phyloP scores from a whole-genome alignment of 2,329 filamentous ascomycete species.

The Aureobasidium leucospermi region DNA sequence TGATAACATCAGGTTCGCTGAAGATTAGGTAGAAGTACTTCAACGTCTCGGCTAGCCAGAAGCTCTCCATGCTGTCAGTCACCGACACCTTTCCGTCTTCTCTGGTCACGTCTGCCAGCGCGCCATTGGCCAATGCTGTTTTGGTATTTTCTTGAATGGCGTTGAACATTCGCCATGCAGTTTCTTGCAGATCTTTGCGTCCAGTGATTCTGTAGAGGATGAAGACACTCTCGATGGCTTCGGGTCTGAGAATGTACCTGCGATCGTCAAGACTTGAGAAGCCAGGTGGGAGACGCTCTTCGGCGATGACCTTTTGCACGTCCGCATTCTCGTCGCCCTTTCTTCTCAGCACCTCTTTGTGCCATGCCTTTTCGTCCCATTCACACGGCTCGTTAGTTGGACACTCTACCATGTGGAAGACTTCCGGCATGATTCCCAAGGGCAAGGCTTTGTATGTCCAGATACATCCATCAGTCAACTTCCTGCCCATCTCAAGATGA shows the following conservation, averaged over 20 bases:
- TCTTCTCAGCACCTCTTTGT: conserved; percentile 28
- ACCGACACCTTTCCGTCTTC: conserved; percentile 30
- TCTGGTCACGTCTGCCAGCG: conserved; percentile 36
- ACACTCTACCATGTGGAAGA: conserved; percentile 48
- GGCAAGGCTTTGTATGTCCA: conserved; percentile 53
- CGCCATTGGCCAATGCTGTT: conserved; percentile 40
- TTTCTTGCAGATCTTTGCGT: conserved; percentile 38
- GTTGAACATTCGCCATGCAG: conserved; percentile 45
- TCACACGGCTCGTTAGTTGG: conserved; percentile 33
- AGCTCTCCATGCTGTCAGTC: conserved; percentile 42
- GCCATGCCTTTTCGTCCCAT: conserved; percentile 49
- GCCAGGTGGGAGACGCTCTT: conserved; percentile 35
- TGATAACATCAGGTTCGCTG: conserved; percentile 35
- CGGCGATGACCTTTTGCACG: conserved; percentile 29
- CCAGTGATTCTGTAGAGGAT: conserved; percentile 54
- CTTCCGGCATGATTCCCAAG: conserved; percentile 55
- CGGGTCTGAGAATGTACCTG: conserved; percentile 44
- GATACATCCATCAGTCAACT: conserved; percentile 54
- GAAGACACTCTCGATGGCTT: conserved; percentile 57
- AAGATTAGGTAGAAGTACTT: conserved; percentile 45
- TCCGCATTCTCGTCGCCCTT: conserved; percentile 15
- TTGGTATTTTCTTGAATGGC: conserved; percentile 36
- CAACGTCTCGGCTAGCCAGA: conserved; percentile 44
- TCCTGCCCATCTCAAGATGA: conserved; percentile 49
- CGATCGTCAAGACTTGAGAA: conserved; percentile 38